phyloP scores from a whole-genome alignment of 2,329 filamentous ascomycete species.

The Ascochyta koolunga region DNA sequence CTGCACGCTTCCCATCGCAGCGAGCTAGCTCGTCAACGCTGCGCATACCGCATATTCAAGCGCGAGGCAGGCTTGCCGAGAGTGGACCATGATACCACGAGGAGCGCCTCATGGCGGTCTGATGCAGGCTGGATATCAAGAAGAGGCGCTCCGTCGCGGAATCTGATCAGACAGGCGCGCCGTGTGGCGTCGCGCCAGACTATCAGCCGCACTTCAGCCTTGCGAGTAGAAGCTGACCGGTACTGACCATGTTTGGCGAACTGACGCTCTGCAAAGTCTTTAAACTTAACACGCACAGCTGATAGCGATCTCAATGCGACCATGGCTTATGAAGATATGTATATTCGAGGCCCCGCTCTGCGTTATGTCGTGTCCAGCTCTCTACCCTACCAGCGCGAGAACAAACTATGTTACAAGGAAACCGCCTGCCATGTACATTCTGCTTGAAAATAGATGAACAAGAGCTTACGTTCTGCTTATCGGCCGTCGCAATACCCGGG shows the following conservation, averaged over 20 bases:
- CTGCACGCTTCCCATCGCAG: slow-evolving; percentile 10
- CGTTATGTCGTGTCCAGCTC: slow-evolving; percentile 1
- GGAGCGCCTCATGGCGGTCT: not conserved
- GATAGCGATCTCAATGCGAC: not conserved
- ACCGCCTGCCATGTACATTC: slow-evolving; percentile 1
- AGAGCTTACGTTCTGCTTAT: slow-evolving; percentile 6
- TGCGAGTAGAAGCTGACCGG: not conserved
- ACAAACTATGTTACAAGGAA: slow-evolving; percentile 9
- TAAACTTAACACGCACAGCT: not conserved
- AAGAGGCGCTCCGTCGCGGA: not conserved
- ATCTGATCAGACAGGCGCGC: not conserved
- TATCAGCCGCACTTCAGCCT: slow-evolving; percentile 18
- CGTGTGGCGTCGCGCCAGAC: slow-evolving; percentile 15
- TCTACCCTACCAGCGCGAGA: slow-evolving; percentile 1
- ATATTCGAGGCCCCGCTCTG: not conserved
- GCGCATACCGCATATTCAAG: slow-evolving; percentile 13
- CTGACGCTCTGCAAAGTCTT: not conserved
- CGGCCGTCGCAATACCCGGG: slow-evolving; percentile 68
- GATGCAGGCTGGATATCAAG: not conserved
- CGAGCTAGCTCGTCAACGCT: not conserved
- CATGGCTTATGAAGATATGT: not conserved
- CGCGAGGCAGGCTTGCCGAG: slow-evolving; percentile 9
- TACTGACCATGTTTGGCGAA: not conserved
- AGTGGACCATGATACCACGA: not conserved
- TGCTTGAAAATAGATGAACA: not conserved